Base-by-base conservation (phyloP, 306 rosid genomes). In the Casuarina cunninghamiana region DNA sequence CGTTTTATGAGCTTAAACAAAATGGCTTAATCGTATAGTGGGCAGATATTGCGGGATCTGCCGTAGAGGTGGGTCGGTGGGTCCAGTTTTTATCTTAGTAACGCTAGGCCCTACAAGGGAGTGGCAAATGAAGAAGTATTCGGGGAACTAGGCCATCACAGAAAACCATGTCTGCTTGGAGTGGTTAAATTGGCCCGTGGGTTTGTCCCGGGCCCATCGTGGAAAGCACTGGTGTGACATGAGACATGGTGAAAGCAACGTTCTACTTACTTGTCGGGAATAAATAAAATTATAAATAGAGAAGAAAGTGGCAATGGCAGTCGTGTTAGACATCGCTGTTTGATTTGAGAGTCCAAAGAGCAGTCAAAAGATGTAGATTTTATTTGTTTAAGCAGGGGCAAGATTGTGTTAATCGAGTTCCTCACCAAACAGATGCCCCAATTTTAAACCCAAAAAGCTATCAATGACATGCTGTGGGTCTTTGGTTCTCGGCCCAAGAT, bases 201-300 rank as follows among this genome's bases (percentile, higher is more conserved):
- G 35, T 16, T 53, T 35, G 16, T 62, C 10, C 2, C 13, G 50
- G 71, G 69, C 57, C 76, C 71, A 45, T 16, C 12, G 49, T 42
- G 70, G 53, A 10, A n/a, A 38, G 58, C 66, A 72, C 77, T 61
- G 73, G 77, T 79, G 82, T 79, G 77, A 21, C 13, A 46, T 72
- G 43, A 7, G 73, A 54, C 41, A 42, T 44, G 26, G 42, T 62
- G 78, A 79, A 79, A 79, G 78, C 58, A 12, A 54, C 62, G 7
- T 68, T 16, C 4, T 37, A 74, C 46, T 49, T 50, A 72, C 53
- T 21, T 9, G 32, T 26, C 32, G 3, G 3, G 6, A n/a, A 54
- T 54, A 54, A 5, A 54, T 54, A 62, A 37, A 63, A 17, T 58
- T 19, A 21, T 16, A 7, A 58, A 58, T 21, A 9, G 10, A 12